Evolutionary conservation across 352 stramenopile species (phyloP).

Genomic region (Peronospora belbahrii): DNA sequence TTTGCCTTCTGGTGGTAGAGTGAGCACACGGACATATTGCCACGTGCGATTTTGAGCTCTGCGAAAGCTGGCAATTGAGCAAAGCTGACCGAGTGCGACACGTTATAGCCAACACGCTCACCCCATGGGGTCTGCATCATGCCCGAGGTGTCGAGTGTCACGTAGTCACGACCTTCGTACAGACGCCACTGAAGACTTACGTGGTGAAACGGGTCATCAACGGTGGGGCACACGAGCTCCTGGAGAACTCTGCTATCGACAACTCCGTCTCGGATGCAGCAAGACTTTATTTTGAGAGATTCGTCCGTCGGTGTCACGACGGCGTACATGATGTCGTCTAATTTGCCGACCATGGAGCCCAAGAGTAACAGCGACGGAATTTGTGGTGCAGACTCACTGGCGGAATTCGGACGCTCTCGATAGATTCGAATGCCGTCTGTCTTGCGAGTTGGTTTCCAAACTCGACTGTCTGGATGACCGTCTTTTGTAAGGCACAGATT

Average conservation of each 20-base stretch:
- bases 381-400: neutral
- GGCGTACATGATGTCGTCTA: conserved; percentile 35
- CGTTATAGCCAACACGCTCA: no score
- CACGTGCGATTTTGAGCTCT: no score
- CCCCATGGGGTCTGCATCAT: no score
- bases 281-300: conserved; percentile 28
- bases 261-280: conserved; percentile 24
- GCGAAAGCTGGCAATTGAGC: no score
- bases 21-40: no score
- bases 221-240: conserved; percentile 17
- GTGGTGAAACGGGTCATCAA: conserved; percentile 27
- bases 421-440: conserved; percentile 26
- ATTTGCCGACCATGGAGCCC: conserved; percentile 22
- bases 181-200: conserved; percentile 29
- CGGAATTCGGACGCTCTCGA: conserved; percentile 11
- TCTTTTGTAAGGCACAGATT: conserved; percentile 24
- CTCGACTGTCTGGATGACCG: conserved; percentile 21
- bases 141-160: no score
- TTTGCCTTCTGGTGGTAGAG: no score
- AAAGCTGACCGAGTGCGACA: no score
- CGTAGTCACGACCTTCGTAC: conserved; percentile 24
- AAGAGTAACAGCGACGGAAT: conserved; percentile 28
- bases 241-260: conserved; percentile 28
- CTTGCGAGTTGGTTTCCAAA: conserved; percentile 22
- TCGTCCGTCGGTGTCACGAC: conserved; percentile 23